phyloP scores from a whole-genome alignment of 2,329 filamentous ascomycete genomes.

The Bipolaris victoriae region DNA sequence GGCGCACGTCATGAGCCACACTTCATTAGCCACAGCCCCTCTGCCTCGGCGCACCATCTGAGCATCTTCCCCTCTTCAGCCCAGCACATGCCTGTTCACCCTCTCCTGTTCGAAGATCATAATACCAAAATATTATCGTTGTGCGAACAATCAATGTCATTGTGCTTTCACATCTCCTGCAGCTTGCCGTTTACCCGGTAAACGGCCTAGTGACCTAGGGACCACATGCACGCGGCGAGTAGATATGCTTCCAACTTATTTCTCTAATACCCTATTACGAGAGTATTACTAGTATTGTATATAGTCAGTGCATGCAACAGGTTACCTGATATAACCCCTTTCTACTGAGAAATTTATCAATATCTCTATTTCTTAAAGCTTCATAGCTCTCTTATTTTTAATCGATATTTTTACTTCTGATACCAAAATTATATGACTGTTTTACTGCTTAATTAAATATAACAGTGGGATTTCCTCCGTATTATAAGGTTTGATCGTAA shows the following conservation, averaged over 20 bases:
- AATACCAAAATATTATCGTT: neutral
- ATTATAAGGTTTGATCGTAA: no score
- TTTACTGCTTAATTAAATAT: no score
- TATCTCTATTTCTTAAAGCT: conserved; percentile 3
- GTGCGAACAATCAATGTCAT: neutral
- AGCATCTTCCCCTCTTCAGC: neutral
- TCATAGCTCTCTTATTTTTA: no score
- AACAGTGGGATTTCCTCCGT: no score
- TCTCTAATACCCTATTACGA: no score
- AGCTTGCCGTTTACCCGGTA: neutral
- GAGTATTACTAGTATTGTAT: no score
- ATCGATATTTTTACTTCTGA: no score
- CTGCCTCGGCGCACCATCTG: neutral
- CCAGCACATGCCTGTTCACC: neutral
- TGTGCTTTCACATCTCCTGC: neutral
- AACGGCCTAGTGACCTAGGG: neutral
- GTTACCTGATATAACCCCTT: no score
- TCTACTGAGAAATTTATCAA: no score
- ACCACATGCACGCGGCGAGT: neutral
- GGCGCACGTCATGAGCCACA: conserved; percentile 36
- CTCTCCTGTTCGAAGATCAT: neutral
- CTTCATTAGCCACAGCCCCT: conserved; percentile 31
- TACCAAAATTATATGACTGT: no score
- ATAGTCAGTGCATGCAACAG: no score
- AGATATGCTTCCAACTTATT: no score